Evolutionary conservation across 202 grass and related monocot species (phyloP).

Genomic region (Cymbopogon flexuosus): DNA sequence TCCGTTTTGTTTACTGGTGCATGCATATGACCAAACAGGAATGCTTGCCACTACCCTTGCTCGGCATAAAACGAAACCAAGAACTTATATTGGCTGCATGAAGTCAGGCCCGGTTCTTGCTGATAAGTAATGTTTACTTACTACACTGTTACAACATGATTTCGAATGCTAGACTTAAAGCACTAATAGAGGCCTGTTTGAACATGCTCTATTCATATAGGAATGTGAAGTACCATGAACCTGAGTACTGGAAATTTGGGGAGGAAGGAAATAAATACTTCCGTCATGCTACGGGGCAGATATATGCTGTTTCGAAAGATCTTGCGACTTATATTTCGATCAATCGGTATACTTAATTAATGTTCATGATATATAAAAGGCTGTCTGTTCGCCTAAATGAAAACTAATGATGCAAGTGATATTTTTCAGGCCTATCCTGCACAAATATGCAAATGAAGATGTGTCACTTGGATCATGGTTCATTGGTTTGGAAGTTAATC

Average conservation of each 20-base stretch:
- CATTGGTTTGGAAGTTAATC: constrained; percentile 76
- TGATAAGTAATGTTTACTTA: constrained; percentile 66
- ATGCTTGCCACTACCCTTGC: constrained; percentile 75
- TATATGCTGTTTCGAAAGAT: constrained; percentile 83
- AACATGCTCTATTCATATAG: constrained; percentile 37
- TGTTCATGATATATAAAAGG: neutral
- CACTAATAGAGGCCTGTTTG: neutral
- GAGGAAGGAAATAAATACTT: constrained; percentile 93
- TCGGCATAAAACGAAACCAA: constrained; percentile 66
- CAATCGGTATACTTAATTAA: constrained; percentile 56
- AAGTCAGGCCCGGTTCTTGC: constrained; percentile 87
- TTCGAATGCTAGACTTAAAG: constrained; percentile 22
- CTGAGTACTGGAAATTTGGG: constrained; percentile 92
- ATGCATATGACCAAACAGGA: constrained; percentile 39
- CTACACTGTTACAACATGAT: constrained; percentile 8
- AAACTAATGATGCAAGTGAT: constrained; percentile 18
- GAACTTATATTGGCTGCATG: constrained; percentile 92
- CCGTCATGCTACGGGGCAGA: constrained; percentile 83
- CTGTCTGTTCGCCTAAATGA: neutral
- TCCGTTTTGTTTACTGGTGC: constrained; percentile 3
- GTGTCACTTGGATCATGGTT: constrained; percentile 85
- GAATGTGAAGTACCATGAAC: constrained; percentile 83
- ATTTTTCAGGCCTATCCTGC: constrained; percentile 70
- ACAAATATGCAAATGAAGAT: constrained; percentile 93
- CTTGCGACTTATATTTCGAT: constrained; percentile 88